phyloP scores from a whole-genome alignment of 495 filamentous ascomycete genomes.

The Aspergillus ellipticus region DNA sequence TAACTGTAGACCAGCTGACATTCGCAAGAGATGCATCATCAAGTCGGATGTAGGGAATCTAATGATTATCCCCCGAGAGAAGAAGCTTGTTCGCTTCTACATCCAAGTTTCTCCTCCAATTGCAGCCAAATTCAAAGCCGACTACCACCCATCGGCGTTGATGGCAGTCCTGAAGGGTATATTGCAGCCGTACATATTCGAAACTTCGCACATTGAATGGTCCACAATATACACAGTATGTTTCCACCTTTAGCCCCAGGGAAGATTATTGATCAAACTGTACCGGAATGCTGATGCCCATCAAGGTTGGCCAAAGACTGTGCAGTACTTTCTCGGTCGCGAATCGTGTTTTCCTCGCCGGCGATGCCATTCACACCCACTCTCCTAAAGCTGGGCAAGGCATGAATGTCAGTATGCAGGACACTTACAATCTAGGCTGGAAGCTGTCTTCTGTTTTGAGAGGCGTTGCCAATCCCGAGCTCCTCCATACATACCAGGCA shows the following conservation, averaged over 20 bases:
- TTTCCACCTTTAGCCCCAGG: not conserved
- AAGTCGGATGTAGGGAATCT: conserved; percentile 54
- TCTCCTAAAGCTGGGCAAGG: conserved; percentile 69
- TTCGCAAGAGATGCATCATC: conserved; percentile 57
- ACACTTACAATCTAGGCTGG: conserved; percentile 67
- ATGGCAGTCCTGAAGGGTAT: conserved; percentile 45
- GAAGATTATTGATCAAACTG: not conserved
- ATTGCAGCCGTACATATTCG: conserved; percentile 49
- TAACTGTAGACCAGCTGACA: conserved; percentile 37
- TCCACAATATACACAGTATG: conserved; percentile 10
- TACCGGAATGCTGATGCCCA: not conserved
- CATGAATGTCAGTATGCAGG: conserved; percentile 65
- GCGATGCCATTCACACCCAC: conserved; percentile 47
- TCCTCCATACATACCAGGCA: conserved; percentile 58
- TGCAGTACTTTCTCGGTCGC: conserved; percentile 54
- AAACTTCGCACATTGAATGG: conserved; percentile 1
- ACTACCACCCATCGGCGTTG: conserved; percentile 1
- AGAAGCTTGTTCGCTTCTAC: conserved; percentile 59
- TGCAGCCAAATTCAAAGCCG: not conserved
- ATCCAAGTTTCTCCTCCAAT: conserved; percentile 45
- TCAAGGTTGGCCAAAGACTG: conserved; percentile 60
- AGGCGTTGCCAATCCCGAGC: conserved; percentile 40
- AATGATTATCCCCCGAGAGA: conserved; percentile 61
- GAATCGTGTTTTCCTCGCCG: conserved; percentile 44
- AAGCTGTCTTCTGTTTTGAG: conserved; percentile 59